phyloP scores from a whole-genome alignment of 73 alveolate genomes.

The Paramecium primaurelia region DNA sequence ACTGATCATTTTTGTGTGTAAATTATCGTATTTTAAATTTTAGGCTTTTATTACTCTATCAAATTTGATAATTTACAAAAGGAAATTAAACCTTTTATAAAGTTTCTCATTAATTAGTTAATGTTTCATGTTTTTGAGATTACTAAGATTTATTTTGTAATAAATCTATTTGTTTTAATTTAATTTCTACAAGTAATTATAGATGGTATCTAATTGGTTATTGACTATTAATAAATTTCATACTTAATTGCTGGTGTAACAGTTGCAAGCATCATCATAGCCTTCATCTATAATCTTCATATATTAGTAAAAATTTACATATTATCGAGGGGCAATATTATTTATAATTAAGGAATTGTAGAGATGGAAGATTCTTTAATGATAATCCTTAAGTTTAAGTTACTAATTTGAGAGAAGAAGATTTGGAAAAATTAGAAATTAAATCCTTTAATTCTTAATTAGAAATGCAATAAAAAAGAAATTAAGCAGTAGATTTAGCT shows the following conservation, averaged over 20 bases:
- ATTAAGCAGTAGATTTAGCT: constrained; percentile 19
- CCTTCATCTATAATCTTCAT: not conserved
- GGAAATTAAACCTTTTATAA: not conserved
- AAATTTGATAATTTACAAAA: not conserved
- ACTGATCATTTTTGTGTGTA: constrained; percentile 23
- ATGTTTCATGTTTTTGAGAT: constrained; percentile 27
- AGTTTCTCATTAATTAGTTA: not conserved
- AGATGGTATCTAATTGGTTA: not conserved
- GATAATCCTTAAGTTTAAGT: not conserved
- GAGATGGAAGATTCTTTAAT: not conserved
- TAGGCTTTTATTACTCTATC: constrained; percentile 30
- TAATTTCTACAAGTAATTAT: not conserved
- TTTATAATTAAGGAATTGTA: constrained; percentile 9
- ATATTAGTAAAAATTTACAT: not conserved
- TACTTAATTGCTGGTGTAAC: constrained; percentile 14
- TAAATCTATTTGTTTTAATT: not conserved
- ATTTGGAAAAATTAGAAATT: not conserved
- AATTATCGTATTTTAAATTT: not conserved
- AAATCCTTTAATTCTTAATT: not conserved
- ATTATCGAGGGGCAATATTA: constrained; percentile 1
- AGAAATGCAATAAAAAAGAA: not conserved
- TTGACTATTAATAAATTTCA: not conserved
- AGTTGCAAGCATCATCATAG: not conserved
- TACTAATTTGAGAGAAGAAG: not conserved
- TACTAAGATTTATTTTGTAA: not conserved